Evolutionary conservation across 2,329 filamentous ascomycete species (phyloP), one percentile per base, ranked within the genome.

Genomic region (Alternaria metachromatica): DNA sequence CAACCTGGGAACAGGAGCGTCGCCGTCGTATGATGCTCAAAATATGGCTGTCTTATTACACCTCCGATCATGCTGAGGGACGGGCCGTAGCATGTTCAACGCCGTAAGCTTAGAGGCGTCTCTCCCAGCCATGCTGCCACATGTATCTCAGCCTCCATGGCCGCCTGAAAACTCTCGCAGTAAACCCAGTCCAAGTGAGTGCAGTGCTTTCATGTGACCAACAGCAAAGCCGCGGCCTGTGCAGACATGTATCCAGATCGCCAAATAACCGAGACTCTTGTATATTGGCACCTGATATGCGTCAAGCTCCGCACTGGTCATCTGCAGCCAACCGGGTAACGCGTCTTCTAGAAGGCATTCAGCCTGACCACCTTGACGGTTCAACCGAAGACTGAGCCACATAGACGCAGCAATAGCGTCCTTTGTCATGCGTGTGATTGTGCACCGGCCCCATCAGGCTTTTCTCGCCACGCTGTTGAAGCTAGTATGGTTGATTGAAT

Each of bases 181-280:
- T 21, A 41, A 30, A 50, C 15, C 9, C 8, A 18, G 9, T 33
- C 53, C 25, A n/a, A 57, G 25, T 26, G 6, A 26, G n/a, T 15
- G 53, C 18, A 26, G 11, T 18, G 49, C 65, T 72, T 72, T 71
- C 76, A 78, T 77, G 74, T 77, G 74, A 76, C 66, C 30, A 53
- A n/a, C 20, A 11, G 60, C 68, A 66, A 71, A 60, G 50, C 54
- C 58, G 65, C 68, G 66, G 62, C 60, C 65, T 62, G 46, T 45
- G 54, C 54, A 21, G 44, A 41, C 49, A 28, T 49, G 37, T 58
- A 56, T 25, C 65, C 69, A 66, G 72, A 77, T 77, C 73, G 70
- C 69, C 74, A 77, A 75, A 75, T 77, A 77, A 70, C 76, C 76
- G 72, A 75, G 69, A 71, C 70, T 72, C 63, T 71, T 43, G 53